Conservation (phyloP, 108 stramenopile species). For the Conticribra guillardii region DNA sequence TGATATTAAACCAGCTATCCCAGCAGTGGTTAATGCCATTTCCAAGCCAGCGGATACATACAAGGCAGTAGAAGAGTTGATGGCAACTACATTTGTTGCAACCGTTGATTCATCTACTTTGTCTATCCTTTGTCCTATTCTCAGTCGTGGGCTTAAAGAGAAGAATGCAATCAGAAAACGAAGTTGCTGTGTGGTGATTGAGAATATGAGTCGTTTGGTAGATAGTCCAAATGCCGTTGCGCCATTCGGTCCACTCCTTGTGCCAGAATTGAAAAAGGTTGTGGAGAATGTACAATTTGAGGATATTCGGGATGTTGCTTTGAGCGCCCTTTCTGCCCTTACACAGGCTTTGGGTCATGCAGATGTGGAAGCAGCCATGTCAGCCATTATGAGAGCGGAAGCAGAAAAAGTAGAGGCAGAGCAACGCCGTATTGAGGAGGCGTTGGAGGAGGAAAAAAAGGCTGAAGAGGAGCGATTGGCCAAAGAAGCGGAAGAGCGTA, state of each 20-base stretch:
- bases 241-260: conserved; percentile 92
- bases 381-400: conserved; percentile 53
- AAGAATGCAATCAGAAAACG: conserved; percentile 93
- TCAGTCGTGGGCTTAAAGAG: conserved; percentile 90
- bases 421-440: conserved; percentile 68
- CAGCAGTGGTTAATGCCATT: conserved; percentile 90
- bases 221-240: conserved; percentile 93
- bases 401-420: conserved; percentile 63
- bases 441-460: conserved; percentile 72
- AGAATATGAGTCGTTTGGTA: conserved; percentile 96
- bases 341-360: conserved; percentile 86
- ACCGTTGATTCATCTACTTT: conserved; percentile 94
- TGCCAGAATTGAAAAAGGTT: conserved; percentile 94
- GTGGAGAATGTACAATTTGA: conserved; percentile 94
- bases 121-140: conserved; percentile 94
- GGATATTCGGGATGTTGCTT: conserved; percentile 95
- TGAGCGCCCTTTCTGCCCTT: conserved; percentile 78
- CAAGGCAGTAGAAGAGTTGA: conserved; percentile 91
- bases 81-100: conserved; percentile 95
- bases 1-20: conserved; percentile 86
- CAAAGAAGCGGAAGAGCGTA: conserved; percentile 83
- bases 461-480: conserved; percentile 66
- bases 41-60: conserved; percentile 89
- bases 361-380: conserved; percentile 60
- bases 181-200: conserved; percentile 93